phyloP scores from a whole-genome alignment of 495 filamentous ascomycete genomes.

The Extremus antarcticus region DNA sequence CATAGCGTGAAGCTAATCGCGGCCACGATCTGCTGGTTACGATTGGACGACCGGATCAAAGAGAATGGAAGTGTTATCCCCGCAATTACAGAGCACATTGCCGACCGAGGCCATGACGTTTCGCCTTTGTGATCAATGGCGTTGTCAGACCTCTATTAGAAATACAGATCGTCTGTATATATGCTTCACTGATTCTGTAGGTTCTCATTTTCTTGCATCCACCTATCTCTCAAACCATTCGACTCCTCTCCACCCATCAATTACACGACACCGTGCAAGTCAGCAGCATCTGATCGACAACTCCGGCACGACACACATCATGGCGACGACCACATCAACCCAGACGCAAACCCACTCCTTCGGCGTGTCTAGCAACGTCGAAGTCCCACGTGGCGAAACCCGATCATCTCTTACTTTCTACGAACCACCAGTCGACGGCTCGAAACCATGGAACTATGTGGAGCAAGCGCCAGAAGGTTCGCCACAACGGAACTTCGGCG shows the following conservation, averaged over 20 bases:
- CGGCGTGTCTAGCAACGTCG: slow-evolving; percentile 10
- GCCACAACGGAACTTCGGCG: slow-evolving; percentile 50
- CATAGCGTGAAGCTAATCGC: too few relatives aligned
- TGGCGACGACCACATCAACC: slow-evolving; percentile 26
- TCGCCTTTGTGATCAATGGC: neutral
- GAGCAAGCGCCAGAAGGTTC: slow-evolving; percentile 48
- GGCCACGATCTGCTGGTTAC: too few relatives aligned
- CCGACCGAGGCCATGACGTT: neutral
- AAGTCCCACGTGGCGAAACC: slow-evolving; percentile 58
- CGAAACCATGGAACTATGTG: slow-evolving; percentile 59
- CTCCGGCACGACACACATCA: slow-evolving; percentile 1
- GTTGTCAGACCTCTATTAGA: too few relatives aligned
- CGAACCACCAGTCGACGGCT: slow-evolving; percentile 49
- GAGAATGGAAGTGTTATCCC: neutral
- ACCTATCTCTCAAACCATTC: too few relatives aligned
- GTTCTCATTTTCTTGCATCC: too few relatives aligned
- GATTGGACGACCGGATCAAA: neutral
- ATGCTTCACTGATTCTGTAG: neutral
- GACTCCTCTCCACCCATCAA: too few relatives aligned
- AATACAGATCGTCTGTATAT: neutral
- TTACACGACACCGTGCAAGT: too few relatives aligned
- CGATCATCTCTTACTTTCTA: slow-evolving; percentile 59
- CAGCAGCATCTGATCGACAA: neutral
- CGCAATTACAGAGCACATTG: neutral
- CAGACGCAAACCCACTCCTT: slow-evolving; percentile 17